Evolutionary conservation across 1,139 yeast species (phyloP).

Genomic region (Kazachstania sp.): DNA sequence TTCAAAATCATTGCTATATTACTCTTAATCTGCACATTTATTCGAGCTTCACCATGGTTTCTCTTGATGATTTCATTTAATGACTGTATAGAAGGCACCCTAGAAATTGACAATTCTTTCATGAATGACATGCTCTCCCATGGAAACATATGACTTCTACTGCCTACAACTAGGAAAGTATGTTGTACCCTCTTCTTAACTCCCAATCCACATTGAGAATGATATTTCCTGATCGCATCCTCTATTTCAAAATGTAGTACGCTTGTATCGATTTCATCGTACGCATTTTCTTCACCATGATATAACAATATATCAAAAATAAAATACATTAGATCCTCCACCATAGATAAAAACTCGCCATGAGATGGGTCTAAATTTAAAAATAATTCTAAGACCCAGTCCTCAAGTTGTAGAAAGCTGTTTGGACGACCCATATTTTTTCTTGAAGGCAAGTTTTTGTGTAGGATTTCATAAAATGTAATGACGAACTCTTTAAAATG

Average conservation of each 20-base stretch:
- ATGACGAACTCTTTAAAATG: conserved; percentile 34
- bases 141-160: conserved; percentile 59
- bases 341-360: conserved; percentile 33
- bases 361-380: conserved; percentile 36
- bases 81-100: conserved; percentile 61
- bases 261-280: conserved; percentile 56
- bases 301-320: conserved; percentile 51
- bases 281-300: conserved; percentile 58
- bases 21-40: conserved; percentile 11
- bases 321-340: conserved; percentile 60
- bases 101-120: conserved; percentile 48
- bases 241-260: conserved; percentile 44
- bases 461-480: conserved; percentile 33
- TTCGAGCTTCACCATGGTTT: conserved; percentile 12
- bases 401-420: conserved; percentile 38
- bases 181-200: conserved; percentile 36
- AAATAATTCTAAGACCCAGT: conserved; percentile 45
- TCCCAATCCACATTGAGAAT: conserved; percentile 9
- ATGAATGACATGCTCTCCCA: conserved; percentile 78
- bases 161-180: conserved; percentile 59
- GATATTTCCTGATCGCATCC: conserved; percentile 35
- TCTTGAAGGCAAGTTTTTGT: conserved; percentile 35
- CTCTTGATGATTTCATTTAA: conserved; percentile 38
- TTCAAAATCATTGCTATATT: conserved; percentile 48
- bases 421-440: conserved; percentile 19